A percentile compares a stretch with the other conserved stretches of the same genome.
Conservation (phyloP, 2,329 filamentous ascomycete species). For the Ophiosphaerella korrae region DNA sequence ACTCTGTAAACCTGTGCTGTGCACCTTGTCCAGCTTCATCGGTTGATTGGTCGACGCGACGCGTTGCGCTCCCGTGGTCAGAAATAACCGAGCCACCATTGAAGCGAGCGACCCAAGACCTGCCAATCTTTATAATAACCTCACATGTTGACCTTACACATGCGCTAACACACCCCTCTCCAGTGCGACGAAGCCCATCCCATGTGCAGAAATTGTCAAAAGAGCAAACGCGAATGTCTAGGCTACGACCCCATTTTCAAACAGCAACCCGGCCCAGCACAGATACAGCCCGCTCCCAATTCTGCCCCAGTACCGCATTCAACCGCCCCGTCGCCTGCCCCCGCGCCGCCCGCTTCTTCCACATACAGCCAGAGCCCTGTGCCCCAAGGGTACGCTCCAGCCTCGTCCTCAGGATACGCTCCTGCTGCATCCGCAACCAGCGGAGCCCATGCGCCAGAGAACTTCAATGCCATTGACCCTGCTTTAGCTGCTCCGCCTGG, state of each 20-base stretch:
- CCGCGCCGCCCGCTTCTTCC: slow-evolving; percentile 38
- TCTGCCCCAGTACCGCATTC: slow-evolving; percentile 44
- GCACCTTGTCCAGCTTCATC: slow-evolving; percentile 25
- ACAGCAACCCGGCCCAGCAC: slow-evolving; percentile 69
- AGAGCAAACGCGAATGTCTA: slow-evolving; percentile 84
- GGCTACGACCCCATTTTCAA: slow-evolving; percentile 90
- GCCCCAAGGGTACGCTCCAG: slow-evolving; percentile 51
- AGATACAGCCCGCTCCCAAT: slow-evolving; percentile 73
- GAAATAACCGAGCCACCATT: slow-evolving; percentile 43
- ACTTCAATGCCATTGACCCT: slow-evolving; percentile 67
- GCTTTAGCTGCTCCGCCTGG: slow-evolving; percentile 59
- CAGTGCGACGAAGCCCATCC: slow-evolving; percentile 97
- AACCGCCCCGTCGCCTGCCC: slow-evolving; percentile 34
- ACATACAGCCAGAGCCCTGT: slow-evolving; percentile 46
- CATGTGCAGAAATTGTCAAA: slow-evolving; percentile 86
- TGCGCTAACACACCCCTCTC: slow-evolving; percentile 32
- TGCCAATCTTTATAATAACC: slow-evolving; percentile 35
- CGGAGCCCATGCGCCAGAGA: slow-evolving; percentile 56
- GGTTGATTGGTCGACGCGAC: slow-evolving; percentile 32
- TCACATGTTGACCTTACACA: slow-evolving; percentile 21
- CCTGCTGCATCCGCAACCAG: slow-evolving; percentile 40
- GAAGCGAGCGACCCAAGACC: slow-evolving; percentile 39
- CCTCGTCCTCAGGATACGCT: slow-evolving; percentile 50
- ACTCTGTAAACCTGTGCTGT: not conserved
- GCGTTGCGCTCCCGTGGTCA: slow-evolving; percentile 26